Evolutionary conservation across 805 yeast genomes (phyloP), one percentile per base, ranked within the genome.

Genomic region (Cyberlindnera petersonii): DNA sequence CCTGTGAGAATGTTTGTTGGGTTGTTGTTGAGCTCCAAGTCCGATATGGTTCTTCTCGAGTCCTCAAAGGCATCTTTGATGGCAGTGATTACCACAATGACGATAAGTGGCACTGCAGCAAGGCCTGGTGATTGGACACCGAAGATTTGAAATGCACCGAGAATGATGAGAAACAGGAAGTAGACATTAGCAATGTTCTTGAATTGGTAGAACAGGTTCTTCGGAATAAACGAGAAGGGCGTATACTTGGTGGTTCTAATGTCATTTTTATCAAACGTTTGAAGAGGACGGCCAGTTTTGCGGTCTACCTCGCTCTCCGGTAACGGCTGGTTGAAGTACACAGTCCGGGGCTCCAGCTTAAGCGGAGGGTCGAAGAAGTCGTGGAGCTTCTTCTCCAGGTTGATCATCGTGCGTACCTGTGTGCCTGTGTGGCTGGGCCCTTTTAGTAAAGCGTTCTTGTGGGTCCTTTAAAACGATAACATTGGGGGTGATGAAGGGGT

Each of bases 221-320:
- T 88, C 3, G 98, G 98, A 22, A 93, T 48, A 56, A 91, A 91
- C 8, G 87, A 69, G 32, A 93, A 58, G 6, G 98, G 96, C 3
- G 97, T 91, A 62, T 91, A 91, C 65, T 87, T 91, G 3, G 98
- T 86, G 0, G 98, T 88, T 65, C 97, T 77, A 49, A 91, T 86
- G 58, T 88, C 88, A 67, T 91, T 91, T 38, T 37, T 46, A 22
- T 44, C 47, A 17, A 37, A 46, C 9, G 15, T 26, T 14, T 38
- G 35, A 18, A 35, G 11, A 5, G 49, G 48, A 8, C 45, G 26
- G 13, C 45, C 45, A 7, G 43, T 42, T 39, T 42, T 44, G 19
- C 36, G 35, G 35, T 47, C 44, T 10, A 47, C 27, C 17, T 11
- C 40, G 9, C 42, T 47, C 2, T 29, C 17, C 3, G 52, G 52